Conservation (phyloP, 2,329 filamentous ascomycete genomes). For the Lasiodiplodia theobromae region DNA sequence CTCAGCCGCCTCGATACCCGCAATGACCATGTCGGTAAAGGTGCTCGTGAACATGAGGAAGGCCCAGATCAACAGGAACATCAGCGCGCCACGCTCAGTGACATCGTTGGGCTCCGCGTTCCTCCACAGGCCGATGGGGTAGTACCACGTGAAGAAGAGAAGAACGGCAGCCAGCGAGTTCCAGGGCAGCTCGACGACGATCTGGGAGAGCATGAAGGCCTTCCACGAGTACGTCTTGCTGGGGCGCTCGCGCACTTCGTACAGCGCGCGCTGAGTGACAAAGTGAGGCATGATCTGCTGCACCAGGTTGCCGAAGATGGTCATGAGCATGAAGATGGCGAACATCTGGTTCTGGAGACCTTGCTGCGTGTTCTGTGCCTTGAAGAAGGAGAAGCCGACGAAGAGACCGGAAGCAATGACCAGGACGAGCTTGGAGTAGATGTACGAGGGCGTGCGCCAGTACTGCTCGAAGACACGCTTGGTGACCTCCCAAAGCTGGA, state of each 20-base stretch:
- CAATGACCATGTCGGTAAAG: constrained; percentile 76
- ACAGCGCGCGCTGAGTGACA: constrained; percentile 76
- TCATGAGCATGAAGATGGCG: constrained; percentile 77
- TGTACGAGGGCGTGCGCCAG: constrained; percentile 88
- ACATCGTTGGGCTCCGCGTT: constrained; percentile 69
- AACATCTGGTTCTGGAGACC: constrained; percentile 85
- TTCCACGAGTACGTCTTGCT: constrained; percentile 84
- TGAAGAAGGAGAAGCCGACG: constrained; percentile 79
- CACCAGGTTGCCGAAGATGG: constrained; percentile 76
- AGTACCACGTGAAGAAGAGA: constrained; percentile 81
- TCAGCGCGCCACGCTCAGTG: constrained; percentile 72
- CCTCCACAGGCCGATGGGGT: constrained; percentile 74
- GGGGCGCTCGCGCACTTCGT: constrained; percentile 82
- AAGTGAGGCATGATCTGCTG: constrained; percentile 83
- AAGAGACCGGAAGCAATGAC: constrained; percentile 72
- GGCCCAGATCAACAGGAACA: constrained; percentile 74
- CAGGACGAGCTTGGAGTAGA: constrained; percentile 80
- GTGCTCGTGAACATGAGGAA: constrained; percentile 80
- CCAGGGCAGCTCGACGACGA: constrained; percentile 82
- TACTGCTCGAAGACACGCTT: constrained; percentile 87
- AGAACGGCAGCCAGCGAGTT: constrained; percentile 73
- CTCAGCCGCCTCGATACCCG: constrained; percentile 74
- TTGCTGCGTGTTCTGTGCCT: constrained; percentile 71
- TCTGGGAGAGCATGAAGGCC: constrained; percentile 79
- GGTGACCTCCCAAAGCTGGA: constrained; percentile 72